Evolutionary conservation across 495 filamentous ascomycete species (phyloP), one percentile per base, ranked within the genome.

Genomic region (Podospora bellae-mahoneyi): DNA sequence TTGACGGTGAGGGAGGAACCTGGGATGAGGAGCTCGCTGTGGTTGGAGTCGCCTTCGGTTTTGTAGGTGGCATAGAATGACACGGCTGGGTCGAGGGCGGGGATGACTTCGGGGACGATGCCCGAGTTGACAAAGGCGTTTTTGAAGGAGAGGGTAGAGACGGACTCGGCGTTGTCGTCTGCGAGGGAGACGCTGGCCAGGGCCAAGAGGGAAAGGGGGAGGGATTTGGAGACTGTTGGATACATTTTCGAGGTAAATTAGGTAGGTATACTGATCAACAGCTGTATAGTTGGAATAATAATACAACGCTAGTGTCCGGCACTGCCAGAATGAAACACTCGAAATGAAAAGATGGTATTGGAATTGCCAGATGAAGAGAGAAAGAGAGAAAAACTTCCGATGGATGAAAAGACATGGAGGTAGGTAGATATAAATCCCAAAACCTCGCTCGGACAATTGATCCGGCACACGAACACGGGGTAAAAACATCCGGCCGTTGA

Each of bases 81-180:
- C 0, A 73, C 71, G n/a, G 71, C 66, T 1, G 73, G 73, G 64
- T 75, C 73, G 2, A 75, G 66, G 13, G 71, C 71, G 2, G 71
- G 67, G 64, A 75, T 72, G 27, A 75, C 68, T 39, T 73, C 69
- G 61, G 73, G 73, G 3, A 75, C 73, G 61, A 75, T 75, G 60
- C 69, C 69, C n/a, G 72, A 73, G 27, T 60, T 39, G 10, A 65
- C 55, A 54, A 73, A 75, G 23, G 18, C 27, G 68, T 72, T 68
- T 26, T 75, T 75, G 66, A 75, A 75, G 60, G 67, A 61, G 28
- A 69, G 66, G 15, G 72, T 73, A 44, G 64, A 64, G 66, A 75
- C 67, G 69, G 56, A 66, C 34, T 58, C 39, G 20, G 69, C 67
- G 20, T 69, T 71, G 65, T 71, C 71, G 60, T 67, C 65, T 65